A percentile compares a stretch with the other conserved stretches of the same genome.
These are phyloP conservation scores for Xylaria arbuscula DNA, from an alignment of 2,329 filamentous ascomycete species.

Conservation along the genomic window DNA sequence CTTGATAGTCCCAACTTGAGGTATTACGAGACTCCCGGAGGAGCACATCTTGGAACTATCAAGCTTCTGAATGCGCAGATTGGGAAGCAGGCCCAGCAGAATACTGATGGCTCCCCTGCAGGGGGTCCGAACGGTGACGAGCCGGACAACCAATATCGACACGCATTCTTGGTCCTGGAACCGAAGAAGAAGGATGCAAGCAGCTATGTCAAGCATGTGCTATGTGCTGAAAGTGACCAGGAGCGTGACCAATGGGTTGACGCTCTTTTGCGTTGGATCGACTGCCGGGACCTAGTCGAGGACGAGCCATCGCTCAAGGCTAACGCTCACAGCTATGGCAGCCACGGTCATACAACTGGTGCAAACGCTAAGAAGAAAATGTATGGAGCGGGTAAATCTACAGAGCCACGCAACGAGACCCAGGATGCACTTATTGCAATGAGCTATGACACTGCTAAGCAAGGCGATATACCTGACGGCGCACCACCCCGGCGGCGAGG, in stretches of 20 bases:
- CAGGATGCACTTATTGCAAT: constrained; percentile 66
- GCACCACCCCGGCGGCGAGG: constrained; percentile 51
- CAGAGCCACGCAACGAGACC: constrained; percentile 51
- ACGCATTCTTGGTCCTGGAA: constrained; percentile 94
- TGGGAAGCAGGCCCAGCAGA: constrained; percentile 83
- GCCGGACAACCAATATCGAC: constrained; percentile 91
- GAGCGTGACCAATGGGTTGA: constrained; percentile 97
- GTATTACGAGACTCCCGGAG: constrained; percentile 92
- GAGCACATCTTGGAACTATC: constrained; percentile 91
- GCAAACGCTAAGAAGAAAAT: constrained; percentile 58
- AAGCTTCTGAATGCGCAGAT: constrained; percentile 92
- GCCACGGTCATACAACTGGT: constrained; percentile 52
- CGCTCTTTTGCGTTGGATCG: constrained; percentile 87
- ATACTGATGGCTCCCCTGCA: constrained; percentile 71
- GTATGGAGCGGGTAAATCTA: constrained; percentile 50
- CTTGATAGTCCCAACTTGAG: constrained; percentile 74
- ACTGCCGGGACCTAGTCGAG: constrained; percentile 73
- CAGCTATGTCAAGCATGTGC: constrained; percentile 88
- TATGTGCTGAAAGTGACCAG: constrained; percentile 93
- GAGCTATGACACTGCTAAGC: constrained; percentile 67
- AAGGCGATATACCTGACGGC: constrained; percentile 62
- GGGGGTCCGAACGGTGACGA: constrained; percentile 71
- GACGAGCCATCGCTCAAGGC: constrained; percentile 57
- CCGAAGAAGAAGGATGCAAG: constrained; percentile 95
- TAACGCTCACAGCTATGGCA: constrained; percentile 51